These are phyloP conservation scores for Cutaneotrichosporon sp. DNA, from an alignment of 1,284 basidiomycete genomes.

Conservation along the genomic window DNA sequence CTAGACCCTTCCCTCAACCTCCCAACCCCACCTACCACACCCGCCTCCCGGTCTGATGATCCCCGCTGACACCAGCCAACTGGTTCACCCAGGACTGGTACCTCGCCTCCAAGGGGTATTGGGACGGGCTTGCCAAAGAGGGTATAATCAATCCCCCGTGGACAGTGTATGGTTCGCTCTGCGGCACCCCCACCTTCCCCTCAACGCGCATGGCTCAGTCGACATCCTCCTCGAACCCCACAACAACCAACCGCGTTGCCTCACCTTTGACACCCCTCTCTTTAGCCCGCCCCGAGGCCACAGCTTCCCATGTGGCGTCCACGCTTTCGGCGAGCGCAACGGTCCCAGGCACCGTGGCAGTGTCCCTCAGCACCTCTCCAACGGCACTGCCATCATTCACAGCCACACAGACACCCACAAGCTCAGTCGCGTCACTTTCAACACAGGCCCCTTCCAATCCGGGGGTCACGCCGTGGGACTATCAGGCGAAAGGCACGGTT, in stretches of 20 bases:
- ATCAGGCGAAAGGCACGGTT: constrained; percentile 37
- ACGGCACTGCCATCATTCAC: neutral
- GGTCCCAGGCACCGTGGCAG: neutral
- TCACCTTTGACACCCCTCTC: neutral
- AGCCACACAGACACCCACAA: no score
- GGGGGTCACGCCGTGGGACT: constrained; percentile 31
- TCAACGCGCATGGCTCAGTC: no score
- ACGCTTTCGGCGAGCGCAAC: no score
- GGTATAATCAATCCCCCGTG: constrained; percentile 41
- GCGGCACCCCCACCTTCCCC: constrained; percentile 12
- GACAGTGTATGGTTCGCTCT: constrained; percentile 25
- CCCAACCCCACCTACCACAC: no score
- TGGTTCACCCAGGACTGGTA: constrained; percentile 47
- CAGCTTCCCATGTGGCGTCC: no score
- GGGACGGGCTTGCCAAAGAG: constrained; percentile 34
- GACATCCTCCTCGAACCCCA: neutral
- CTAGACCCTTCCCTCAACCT: no score
- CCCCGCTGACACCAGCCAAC: constrained; percentile 1
- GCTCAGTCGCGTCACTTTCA: neutral
- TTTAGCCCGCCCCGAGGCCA: constrained; percentile 1
- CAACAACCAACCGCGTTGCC: neutral
- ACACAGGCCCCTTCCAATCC: neutral
- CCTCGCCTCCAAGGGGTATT: constrained; percentile 28
- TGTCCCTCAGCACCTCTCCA: neutral
- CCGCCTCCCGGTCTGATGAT: no score